Percentiles rank a stretch among this genome's conserved stretches.
Conservation (phyloP, 805 yeast species). For the Yarrowia yakushimensis region DNA sequence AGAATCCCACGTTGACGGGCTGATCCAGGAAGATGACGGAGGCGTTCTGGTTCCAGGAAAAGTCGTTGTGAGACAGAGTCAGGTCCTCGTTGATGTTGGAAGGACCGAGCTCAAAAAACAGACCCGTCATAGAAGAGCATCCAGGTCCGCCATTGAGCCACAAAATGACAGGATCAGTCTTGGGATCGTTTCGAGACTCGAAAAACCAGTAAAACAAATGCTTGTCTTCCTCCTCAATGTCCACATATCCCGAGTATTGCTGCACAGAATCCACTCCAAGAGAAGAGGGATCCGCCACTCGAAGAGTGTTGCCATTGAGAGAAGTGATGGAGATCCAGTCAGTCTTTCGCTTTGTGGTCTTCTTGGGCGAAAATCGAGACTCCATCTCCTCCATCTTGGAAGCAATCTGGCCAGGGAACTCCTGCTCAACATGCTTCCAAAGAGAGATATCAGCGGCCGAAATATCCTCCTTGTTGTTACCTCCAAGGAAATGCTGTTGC, state of each 20-base stretch:
- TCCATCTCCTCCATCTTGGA: neutral
- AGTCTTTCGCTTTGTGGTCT: neutral
- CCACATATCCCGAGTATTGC: slow-evolving; percentile 72
- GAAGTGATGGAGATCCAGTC: neutral
- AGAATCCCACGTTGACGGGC: slow-evolving; percentile 90
- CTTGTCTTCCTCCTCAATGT: slow-evolving; percentile 70
- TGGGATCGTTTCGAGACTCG: slow-evolving; percentile 85
- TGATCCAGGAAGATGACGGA: slow-evolving; percentile 89
- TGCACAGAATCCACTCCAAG: slow-evolving; percentile 70
- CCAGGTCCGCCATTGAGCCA: slow-evolving; percentile 99
- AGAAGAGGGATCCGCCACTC: slow-evolving; percentile 58
- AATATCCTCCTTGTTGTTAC: neutral
- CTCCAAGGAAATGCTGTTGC: neutral
- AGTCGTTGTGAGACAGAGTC: slow-evolving; percentile 72
- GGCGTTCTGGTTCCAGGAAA: slow-evolving; percentile 90
- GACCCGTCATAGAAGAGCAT: slow-evolving; percentile 85
- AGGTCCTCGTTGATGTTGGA: slow-evolving; percentile 61
- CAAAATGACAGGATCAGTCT: slow-evolving; percentile 76
- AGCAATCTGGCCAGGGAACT: neutral
- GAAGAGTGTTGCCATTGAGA: slow-evolving; percentile 46
- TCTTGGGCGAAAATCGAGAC: slow-evolving; percentile 9
- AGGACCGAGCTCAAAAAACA: slow-evolving; percentile 90
- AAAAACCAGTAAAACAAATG: slow-evolving; percentile 93
- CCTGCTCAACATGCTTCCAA: neutral
- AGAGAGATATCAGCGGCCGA: neutral